Conservation (phyloP, 2,329 filamentous ascomycete genomes). For the Tolypocladium inflatum region DNA sequence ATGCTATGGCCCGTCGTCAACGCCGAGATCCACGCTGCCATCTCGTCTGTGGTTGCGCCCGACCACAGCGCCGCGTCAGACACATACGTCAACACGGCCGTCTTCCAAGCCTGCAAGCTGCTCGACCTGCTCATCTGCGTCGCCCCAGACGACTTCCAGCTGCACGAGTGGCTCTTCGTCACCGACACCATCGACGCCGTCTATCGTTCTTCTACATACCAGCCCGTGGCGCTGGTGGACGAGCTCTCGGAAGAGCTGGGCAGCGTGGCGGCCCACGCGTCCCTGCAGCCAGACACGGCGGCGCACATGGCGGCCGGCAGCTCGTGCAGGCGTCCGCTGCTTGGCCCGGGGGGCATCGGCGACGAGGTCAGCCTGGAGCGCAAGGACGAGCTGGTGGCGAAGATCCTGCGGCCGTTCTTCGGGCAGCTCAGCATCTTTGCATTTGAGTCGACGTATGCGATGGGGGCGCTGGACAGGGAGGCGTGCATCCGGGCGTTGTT, state of each 20-base stretch:
- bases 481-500: conserved; percentile 55
- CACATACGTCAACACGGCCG: conserved; percentile 64
- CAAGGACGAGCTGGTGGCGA: conserved; percentile 61
- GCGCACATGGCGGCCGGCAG: conserved; percentile 24
- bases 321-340: conserved; percentile 35
- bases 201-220: conserved; percentile 63
- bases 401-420: conserved; percentile 80
- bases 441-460: conserved; percentile 87
- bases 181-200: conserved; percentile 96
- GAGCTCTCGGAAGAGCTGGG: conserved; percentile 72
- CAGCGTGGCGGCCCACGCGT: conserved; percentile 24
- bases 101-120: conserved; percentile 89
- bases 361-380: conserved; percentile 49
- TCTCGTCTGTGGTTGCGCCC: conserved; percentile 63
- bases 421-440: conserved; percentile 84
- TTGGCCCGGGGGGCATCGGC: conserved; percentile 42
- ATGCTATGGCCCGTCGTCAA: conserved; percentile 87
- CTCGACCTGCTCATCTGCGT: conserved; percentile 80
- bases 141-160: conserved; percentile 89
- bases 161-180: conserved; percentile 97
- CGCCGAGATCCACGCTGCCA: conserved; percentile 69
- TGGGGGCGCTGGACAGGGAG: conserved; percentile 59
- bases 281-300: conserved; percentile 24
- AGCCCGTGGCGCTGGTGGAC: conserved; percentile 70
- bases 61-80: conserved; percentile 56